Evolutionary conservation across 176 grass and related monocot species (phyloP).

Genomic region (Stipa capillata): DNA sequence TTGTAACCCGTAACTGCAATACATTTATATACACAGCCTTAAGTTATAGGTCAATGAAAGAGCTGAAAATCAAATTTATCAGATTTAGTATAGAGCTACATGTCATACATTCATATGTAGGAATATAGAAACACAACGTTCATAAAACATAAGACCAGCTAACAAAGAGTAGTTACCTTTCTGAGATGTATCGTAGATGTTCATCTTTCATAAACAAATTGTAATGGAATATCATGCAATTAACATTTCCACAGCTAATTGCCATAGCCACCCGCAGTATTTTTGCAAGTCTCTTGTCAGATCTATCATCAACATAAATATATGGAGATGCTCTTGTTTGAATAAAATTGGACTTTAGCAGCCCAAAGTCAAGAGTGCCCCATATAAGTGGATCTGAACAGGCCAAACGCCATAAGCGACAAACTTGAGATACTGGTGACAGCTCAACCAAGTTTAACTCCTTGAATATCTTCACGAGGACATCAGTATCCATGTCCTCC

Average conservation of each 20-base stretch:
- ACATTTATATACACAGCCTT: background rate
- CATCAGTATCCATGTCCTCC: slow-evolving; percentile 99
- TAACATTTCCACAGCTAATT: slow-evolving; percentile 60
- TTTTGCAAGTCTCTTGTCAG: slow-evolving; percentile 70
- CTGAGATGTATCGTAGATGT: slow-evolving; percentile 75
- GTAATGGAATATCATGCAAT: slow-evolving; percentile 92
- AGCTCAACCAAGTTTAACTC: slow-evolving; percentile 86
- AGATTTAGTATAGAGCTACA: background rate
- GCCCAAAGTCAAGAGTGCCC: slow-evolving; percentile 77
- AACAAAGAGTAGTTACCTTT: slow-evolving; percentile 55
- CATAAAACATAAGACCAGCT: background rate
- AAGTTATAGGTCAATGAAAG: no score
- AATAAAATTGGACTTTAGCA: slow-evolving; percentile 85
- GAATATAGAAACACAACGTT: background rate
- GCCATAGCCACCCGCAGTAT: slow-evolving; percentile 77
- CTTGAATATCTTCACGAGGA: slow-evolving; percentile 96
- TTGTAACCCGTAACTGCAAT: background rate
- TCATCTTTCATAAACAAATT: slow-evolving; percentile 98
- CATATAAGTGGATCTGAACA: slow-evolving; percentile 96
- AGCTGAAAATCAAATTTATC: background rate
- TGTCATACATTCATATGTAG: background rate
- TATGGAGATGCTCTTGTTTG: slow-evolving; percentile 80
- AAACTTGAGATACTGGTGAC: slow-evolving; percentile 79
- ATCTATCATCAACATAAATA: slow-evolving; percentile 87
- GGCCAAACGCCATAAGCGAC: slow-evolving; percentile 62